Evolutionary conservation across 2,329 filamentous ascomycete species (phyloP).

Genomic region (Neopestalotiopsis clavispora): DNA sequence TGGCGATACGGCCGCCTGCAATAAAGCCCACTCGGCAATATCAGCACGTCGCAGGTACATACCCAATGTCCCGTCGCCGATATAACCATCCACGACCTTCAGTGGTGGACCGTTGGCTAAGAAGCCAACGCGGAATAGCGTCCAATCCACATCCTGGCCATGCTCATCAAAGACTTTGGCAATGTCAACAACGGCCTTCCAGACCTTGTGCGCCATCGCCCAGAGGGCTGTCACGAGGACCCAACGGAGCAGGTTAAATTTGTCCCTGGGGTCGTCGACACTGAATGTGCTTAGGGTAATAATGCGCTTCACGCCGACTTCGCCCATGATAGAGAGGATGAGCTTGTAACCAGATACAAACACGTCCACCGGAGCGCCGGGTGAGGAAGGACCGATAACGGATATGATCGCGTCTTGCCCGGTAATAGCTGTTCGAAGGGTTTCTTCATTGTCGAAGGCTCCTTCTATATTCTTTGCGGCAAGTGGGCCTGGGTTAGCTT

Average conservation of each 20-base stretch:
- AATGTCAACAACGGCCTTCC: constrained; percentile 15
- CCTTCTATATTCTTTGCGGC: neutral
- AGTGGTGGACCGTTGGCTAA: constrained; percentile 3
- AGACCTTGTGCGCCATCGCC: constrained; percentile 7
- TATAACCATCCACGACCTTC: constrained; percentile 16
- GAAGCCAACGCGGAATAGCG: constrained; percentile 21
- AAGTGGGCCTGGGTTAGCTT: no score
- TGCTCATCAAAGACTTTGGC: constrained; percentile 16
- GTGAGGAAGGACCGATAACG: neutral
- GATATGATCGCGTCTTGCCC: neutral
- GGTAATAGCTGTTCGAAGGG: neutral
- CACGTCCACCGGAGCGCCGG: neutral
- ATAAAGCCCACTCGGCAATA: constrained; percentile 20
- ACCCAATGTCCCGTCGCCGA: constrained; percentile 18
- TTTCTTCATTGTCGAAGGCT: neutral
- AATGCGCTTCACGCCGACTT: constrained; percentile 19
- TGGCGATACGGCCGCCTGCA: neutral
- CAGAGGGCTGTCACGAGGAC: constrained; percentile 15
- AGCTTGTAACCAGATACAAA: neutral
- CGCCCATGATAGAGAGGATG: constrained; percentile 11
- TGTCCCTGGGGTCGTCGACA: constrained; percentile 16
- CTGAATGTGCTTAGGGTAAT: constrained; percentile 20
- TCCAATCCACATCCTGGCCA: constrained; percentile 19
- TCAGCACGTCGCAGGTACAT: constrained; percentile 18
- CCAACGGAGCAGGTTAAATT: constrained; percentile 11